phyloP scores from a whole-genome alignment of 2,329 filamentous ascomycete genomes.

The Herpotrichia juniperi region DNA sequence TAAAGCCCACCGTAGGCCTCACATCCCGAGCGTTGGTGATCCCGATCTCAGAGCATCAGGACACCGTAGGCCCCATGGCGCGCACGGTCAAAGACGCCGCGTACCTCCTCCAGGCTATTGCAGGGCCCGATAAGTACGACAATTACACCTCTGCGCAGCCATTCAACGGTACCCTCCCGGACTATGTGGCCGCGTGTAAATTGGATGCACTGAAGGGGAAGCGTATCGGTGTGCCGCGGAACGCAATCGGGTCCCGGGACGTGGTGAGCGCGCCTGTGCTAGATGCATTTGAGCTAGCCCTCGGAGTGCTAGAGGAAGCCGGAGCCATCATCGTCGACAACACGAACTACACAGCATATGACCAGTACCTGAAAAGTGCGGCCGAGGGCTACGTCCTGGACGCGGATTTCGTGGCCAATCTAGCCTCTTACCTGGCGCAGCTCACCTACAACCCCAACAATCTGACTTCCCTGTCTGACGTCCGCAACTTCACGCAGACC shows the following conservation, averaged over 20 bases:
- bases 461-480: constrained; percentile 58
- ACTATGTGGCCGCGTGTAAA: constrained; percentile 67
- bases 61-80: constrained; percentile 64
- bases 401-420: constrained; percentile 65
- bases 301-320: constrained; percentile 59
- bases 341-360: constrained; percentile 63
- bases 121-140: constrained; percentile 58
- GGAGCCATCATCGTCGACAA: constrained; percentile 67
- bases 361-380: constrained; percentile 49
- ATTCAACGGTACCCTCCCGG: constrained; percentile 53
- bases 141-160: constrained; percentile 67
- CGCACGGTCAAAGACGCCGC: constrained; percentile 65
- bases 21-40: constrained; percentile 68
- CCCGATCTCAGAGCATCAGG: constrained; percentile 65
- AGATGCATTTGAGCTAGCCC: constrained; percentile 61
- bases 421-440: constrained; percentile 62
- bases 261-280: constrained; percentile 47
- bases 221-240: constrained; percentile 69
- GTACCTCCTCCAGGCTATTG: constrained; percentile 64
- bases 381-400: constrained; percentile 55
- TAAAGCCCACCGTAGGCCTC: constrained; percentile 67
- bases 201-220: constrained; percentile 60
- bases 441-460: constrained; percentile 64
- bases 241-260: constrained; percentile 55
- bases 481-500: constrained; percentile 62